These are phyloP conservation scores for Mucor lusitanicus DNA, from an alignment of 371 early-diverging fungal genomes.

Conservation along the genomic window DNA sequence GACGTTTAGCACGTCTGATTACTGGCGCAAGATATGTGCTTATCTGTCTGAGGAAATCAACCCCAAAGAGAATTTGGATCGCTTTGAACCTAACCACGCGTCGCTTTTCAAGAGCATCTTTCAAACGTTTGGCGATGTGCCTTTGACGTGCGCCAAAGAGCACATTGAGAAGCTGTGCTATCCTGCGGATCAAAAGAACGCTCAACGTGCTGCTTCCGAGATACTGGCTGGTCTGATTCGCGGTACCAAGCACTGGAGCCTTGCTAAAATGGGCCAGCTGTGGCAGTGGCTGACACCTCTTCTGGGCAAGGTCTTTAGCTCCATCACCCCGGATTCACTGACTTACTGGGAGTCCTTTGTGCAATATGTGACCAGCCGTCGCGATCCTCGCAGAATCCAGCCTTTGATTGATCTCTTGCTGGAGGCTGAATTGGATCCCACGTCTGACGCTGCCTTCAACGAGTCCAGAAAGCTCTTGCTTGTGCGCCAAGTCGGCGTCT, in stretches of 20 bases:
- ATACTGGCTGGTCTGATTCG: conserved; percentile 79
- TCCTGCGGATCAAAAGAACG: conserved; percentile 64
- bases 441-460: conserved; percentile 78
- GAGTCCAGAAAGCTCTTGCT: conserved; percentile 80
- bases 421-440: conserved; percentile 69
- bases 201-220: conserved; percentile 83
- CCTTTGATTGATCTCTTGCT: conserved; percentile 74
- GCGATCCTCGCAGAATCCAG: conserved; percentile 83
- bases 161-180: conserved; percentile 51
- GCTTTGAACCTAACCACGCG: conserved; percentile 59
- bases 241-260: conserved; percentile 85
- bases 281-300: conserved; percentile 70
- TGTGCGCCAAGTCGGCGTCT: conserved; percentile 56
- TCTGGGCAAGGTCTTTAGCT: conserved; percentile 53
- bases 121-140: conserved; percentile 63
- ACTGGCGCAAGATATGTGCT: conserved; percentile 60
- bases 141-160: conserved; percentile 55
- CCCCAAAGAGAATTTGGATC: conserved; percentile 56
- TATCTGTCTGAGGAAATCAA: conserved; percentile 68
- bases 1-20: conserved; percentile 46
- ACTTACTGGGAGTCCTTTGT: conserved; percentile 77
- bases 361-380: conserved; percentile 53
- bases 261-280: conserved; percentile 36
- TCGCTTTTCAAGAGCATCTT: conserved; percentile 69
- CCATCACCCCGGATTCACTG: conserved; percentile 66